phyloP scores from a whole-genome alignment of 2,329 filamentous ascomycete genomes.

The Penicillium hordei region DNA sequence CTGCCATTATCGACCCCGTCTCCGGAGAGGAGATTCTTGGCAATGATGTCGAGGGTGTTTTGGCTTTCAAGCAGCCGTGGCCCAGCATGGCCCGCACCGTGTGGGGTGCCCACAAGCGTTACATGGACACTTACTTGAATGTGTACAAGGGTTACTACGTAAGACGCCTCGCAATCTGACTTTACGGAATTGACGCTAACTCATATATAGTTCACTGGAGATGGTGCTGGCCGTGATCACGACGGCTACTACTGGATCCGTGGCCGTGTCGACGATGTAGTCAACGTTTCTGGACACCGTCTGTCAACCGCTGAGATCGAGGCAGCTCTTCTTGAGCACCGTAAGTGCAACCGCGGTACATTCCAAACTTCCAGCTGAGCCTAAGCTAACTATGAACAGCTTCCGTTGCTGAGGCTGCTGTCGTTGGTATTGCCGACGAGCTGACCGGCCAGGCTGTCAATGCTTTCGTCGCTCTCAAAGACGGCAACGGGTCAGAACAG shows the following conservation, averaged over 20 bases:
- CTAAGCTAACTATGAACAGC: constrained; percentile 27
- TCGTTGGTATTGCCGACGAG: constrained; percentile 90
- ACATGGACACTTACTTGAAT: constrained; percentile 97
- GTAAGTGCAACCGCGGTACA: constrained; percentile 39
- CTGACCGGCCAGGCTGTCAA: constrained; percentile 96
- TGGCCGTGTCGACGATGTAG: constrained; percentile 95
- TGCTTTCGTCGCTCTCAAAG: constrained; percentile 91
- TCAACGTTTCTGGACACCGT: constrained; percentile 95
- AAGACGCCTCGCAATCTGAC: constrained; percentile 41
- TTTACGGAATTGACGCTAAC: not conserved
- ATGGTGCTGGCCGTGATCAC: constrained; percentile 92
- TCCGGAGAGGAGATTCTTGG: constrained; percentile 90
- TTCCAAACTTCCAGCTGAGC: not conserved
- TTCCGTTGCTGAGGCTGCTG: constrained; percentile 83
- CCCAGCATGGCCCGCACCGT: constrained; percentile 98
- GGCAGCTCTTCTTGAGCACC: constrained; percentile 90
- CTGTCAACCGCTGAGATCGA: constrained; percentile 98
- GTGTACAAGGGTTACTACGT: constrained; percentile 98
- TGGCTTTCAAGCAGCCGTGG: constrained; percentile 97
- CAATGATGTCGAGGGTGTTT: constrained; percentile 94
- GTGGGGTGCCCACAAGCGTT: constrained; percentile 95
- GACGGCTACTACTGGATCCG: constrained; percentile 99
- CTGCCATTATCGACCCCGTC: constrained; percentile 94
- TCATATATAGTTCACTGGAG: constrained; percentile 53
- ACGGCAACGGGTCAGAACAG: constrained; percentile 72